Conservation (phyloP, 495 filamentous ascomycete species). For the Pyrenula massariospora region DNA sequence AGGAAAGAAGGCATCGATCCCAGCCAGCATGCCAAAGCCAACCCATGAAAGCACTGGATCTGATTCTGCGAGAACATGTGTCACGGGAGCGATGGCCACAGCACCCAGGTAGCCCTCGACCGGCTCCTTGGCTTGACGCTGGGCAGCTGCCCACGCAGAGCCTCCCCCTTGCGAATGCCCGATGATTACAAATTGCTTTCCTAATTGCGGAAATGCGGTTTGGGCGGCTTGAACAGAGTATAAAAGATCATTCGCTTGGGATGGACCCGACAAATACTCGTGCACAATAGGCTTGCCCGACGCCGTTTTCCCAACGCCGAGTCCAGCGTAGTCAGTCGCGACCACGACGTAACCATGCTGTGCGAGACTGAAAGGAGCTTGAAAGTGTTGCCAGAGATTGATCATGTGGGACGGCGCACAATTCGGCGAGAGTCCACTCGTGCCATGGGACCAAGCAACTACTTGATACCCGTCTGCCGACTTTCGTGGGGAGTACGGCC, state of each 20-base stretch:
- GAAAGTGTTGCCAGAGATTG: constrained; percentile 25
- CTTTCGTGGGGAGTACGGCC: constrained; percentile 24
- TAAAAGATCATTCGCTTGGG: constrained; percentile 29
- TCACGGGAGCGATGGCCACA: constrained; percentile 23
- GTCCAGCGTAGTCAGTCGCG: constrained; percentile 38
- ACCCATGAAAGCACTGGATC: constrained; percentile 6
- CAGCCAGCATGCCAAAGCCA: constrained; percentile 4
- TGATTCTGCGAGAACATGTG: constrained; percentile 14
- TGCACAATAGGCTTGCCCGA: constrained; percentile 21
- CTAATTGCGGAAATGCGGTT: constrained; percentile 20
- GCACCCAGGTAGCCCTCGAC: constrained; percentile 27
- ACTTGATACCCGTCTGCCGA: constrained; percentile 13
- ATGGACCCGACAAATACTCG: constrained; percentile 21
- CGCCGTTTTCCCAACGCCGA: constrained; percentile 23
- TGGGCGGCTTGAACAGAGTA: constrained; percentile 32
- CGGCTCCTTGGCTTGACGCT: constrained; percentile 19
- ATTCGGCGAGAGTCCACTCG: constrained; percentile 24
- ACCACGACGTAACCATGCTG: constrained; percentile 35
- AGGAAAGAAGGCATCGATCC: constrained; percentile 2
- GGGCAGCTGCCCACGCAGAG: constrained; percentile 29
- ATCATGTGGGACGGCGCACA: constrained; percentile 25
- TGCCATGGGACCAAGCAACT: constrained; percentile 35
- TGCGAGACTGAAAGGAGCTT: constrained; percentile 23
- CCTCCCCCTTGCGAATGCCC: constrained; percentile 40
- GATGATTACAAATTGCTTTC: constrained; percentile 27